phyloP scores from a whole-genome alignment of 192 early-diverging fungal species.

The Podila horticola region DNA sequence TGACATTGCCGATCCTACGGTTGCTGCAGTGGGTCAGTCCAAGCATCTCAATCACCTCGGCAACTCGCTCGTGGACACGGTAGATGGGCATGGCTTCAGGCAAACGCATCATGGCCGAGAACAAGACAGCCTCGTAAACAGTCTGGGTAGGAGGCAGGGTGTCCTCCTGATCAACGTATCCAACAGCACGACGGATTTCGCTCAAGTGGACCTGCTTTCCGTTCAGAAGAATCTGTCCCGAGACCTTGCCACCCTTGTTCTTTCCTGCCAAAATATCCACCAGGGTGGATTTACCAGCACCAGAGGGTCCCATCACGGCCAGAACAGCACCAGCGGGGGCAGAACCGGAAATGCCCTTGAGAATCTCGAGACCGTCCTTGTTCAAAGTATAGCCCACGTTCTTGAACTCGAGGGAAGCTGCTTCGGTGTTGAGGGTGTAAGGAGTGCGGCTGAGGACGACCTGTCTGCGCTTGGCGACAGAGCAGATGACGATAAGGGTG shows the following conservation, averaged over 20 bases:
- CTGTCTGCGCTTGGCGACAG: slow-evolving; percentile 27
- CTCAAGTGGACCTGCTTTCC: slow-evolving; percentile 49
- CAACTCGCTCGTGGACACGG: slow-evolving; percentile 59
- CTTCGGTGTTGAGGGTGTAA: slow-evolving; percentile 22
- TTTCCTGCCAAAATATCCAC: slow-evolving; percentile 83
- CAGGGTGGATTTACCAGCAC: slow-evolving; percentile 92
- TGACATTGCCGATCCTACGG: slow-evolving; percentile 65
- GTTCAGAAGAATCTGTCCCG: slow-evolving; percentile 63
- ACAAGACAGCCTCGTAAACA: slow-evolving; percentile 81
- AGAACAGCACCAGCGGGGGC: slow-evolving; percentile 78
- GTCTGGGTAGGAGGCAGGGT: slow-evolving; percentile 67
- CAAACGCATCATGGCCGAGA: slow-evolving; percentile 77
- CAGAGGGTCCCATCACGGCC: slow-evolving; percentile 93
- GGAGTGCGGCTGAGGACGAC: slow-evolving; percentile 12
- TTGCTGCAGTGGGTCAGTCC: slow-evolving; percentile 64
- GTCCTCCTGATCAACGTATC: slow-evolving; percentile 78
- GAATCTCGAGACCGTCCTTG: slow-evolving; percentile 68
- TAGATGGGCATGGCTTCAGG: slow-evolving; percentile 62
- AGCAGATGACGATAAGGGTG: slow-evolving; percentile 17
- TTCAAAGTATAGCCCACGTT: slow-evolving; percentile 43
- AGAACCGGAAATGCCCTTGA: slow-evolving; percentile 77
- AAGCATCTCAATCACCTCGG: slow-evolving; percentile 67
- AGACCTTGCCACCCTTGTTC: slow-evolving; percentile 63
- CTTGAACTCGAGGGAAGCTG: slow-evolving; percentile 41
- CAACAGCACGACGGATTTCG: slow-evolving; percentile 72